Percentiles rank a stretch among this genome's conserved stretches.
phyloP scores from a whole-genome alignment of 208 protist species.

The Wallacemonas collosoma region DNA sequence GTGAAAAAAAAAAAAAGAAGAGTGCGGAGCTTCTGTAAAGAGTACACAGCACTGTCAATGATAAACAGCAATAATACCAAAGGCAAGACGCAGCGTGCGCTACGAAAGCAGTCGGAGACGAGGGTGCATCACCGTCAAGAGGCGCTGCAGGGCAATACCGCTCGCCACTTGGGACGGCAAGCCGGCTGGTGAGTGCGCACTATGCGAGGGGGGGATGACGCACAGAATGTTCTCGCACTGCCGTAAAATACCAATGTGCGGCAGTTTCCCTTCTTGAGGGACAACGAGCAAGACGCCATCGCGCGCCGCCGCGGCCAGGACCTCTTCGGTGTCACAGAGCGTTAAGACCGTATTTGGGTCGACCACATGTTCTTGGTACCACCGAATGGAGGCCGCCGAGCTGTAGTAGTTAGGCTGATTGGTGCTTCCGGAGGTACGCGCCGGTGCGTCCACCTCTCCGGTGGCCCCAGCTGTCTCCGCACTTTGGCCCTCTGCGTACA shows the following conservation, averaged over 20 bases:
- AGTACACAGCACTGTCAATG: background rate
- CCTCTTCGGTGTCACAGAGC: slow-evolving; percentile 56
- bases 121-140: slow-evolving; percentile 76
- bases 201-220: slow-evolving; percentile 34
- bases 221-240: slow-evolving; percentile 62
- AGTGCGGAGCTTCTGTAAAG: background rate
- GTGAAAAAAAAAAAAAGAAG: background rate
- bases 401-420: slow-evolving; percentile 1
- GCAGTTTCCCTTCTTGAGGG: slow-evolving; percentile 81
- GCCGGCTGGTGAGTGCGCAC: slow-evolving; percentile 22
- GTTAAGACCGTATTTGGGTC: slow-evolving; percentile 20
- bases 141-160: slow-evolving; percentile 83
- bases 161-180: slow-evolving; percentile 77
- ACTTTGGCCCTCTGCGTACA: slow-evolving; percentile 36
- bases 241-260: slow-evolving; percentile 53
- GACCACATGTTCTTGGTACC: slow-evolving; percentile 30
- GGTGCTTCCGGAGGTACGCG: background rate
- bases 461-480: slow-evolving; percentile 4
- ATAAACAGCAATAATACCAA: background rate
- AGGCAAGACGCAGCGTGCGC: background rate
- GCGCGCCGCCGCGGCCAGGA: slow-evolving; percentile 22
- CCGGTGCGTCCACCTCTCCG: background rate
- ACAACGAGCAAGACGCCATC: slow-evolving; percentile 67
- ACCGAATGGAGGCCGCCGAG: slow-evolving; percentile 34
- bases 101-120: slow-evolving; percentile 37